phyloP scores from a whole-genome alignment of 139 green algal genomes.

The Chlorella ohadii region DNA sequence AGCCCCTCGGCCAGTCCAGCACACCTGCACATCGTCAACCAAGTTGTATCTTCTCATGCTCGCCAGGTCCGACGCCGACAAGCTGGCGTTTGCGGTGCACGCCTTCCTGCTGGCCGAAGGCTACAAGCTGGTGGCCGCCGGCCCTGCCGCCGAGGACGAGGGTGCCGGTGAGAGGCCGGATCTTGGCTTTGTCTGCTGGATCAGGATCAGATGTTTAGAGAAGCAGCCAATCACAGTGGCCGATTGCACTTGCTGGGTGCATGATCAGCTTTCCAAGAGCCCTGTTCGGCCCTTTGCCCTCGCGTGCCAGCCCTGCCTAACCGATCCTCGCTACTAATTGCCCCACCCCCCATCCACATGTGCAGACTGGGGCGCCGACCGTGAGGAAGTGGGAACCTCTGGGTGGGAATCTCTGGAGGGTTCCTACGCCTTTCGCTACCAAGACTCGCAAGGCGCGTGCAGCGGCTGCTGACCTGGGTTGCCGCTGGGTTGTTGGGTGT shows the following conservation, averaged over 20 bases:
- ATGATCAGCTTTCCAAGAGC: too few species aligned
- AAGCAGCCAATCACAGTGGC: too few species aligned
- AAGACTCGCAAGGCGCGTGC: conserved; percentile 28
- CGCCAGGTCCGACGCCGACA: conserved; percentile 32
- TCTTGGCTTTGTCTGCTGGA: too few species aligned
- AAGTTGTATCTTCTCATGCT: neutral
- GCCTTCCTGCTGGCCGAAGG: conserved; percentile 58
- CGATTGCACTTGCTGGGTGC: too few species aligned
- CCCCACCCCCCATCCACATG: too few species aligned
- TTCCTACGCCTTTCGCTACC: conserved; percentile 51
- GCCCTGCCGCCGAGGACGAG: conserved; percentile 49
- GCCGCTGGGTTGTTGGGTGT: too few species aligned
- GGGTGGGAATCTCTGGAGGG: conserved; percentile 46
- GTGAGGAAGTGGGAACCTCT: conserved; percentile 20
- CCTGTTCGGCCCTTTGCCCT: too few species aligned
- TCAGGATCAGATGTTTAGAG: neutral
- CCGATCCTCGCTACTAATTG: too few species aligned
- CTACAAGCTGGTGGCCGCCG: conserved; percentile 64
- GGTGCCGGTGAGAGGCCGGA: neutral
- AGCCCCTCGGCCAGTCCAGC: too few species aligned
- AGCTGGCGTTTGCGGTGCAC: conserved; percentile 49
- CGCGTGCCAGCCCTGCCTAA: too few species aligned
- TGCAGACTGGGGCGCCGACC: neutral
- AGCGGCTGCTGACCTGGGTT: neutral
- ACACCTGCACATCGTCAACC: too few species aligned